phyloP scores from a whole-genome alignment of 768 basidiomycete genomes.

The Lactarius pseudohatsudake region DNA sequence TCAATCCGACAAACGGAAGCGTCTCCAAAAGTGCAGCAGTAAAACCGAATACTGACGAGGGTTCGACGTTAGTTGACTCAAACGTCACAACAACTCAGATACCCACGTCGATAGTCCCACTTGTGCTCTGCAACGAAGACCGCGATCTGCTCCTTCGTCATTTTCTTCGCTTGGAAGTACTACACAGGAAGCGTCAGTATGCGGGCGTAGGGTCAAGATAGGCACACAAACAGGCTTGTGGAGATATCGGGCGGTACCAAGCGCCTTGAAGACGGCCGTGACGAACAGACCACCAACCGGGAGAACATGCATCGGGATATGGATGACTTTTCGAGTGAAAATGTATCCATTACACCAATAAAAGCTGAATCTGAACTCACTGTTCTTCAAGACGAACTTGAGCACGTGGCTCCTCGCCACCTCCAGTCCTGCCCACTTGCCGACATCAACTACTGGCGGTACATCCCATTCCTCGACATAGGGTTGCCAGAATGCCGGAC shows the following conservation, averaged over 20 bases:
- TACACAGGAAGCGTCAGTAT: slow-evolving; percentile 33
- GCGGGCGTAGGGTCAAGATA: not conserved
- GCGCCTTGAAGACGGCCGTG: slow-evolving; percentile 62
- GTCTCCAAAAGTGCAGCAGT: slow-evolving; percentile 77
- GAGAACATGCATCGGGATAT: slow-evolving; percentile 58
- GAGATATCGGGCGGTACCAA: slow-evolving; percentile 64
- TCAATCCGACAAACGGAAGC: slow-evolving; percentile 76
- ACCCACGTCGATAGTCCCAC: slow-evolving; percentile 79
- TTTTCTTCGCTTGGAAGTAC: slow-evolving; percentile 85
- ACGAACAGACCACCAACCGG: slow-evolving; percentile 66
- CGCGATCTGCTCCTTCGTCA: slow-evolving; percentile 66
- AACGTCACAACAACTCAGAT: not conserved
- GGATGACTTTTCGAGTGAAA: slow-evolving; percentile 44
- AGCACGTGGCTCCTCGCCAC: slow-evolving; percentile 41
- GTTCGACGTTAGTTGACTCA: not conserved
- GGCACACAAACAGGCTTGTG: slow-evolving; percentile 59
- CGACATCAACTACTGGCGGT: slow-evolving; percentile 48
- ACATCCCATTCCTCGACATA: slow-evolving; percentile 81
- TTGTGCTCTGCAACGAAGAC: slow-evolving; percentile 87
- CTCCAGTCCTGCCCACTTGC: slow-evolving; percentile 35
- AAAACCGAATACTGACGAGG: slow-evolving; percentile 74
- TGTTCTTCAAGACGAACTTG: slow-evolving; percentile 46
- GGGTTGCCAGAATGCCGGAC: slow-evolving; percentile 77
- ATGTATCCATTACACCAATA: slow-evolving; percentile 20
- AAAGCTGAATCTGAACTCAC: slow-evolving; percentile 35